Evolutionary conservation across 2,329 filamentous ascomycete genomes (phyloP), one percentile per base, ranked within the genome.

Genomic region (Exophiala phaeomuriformis): DNA sequence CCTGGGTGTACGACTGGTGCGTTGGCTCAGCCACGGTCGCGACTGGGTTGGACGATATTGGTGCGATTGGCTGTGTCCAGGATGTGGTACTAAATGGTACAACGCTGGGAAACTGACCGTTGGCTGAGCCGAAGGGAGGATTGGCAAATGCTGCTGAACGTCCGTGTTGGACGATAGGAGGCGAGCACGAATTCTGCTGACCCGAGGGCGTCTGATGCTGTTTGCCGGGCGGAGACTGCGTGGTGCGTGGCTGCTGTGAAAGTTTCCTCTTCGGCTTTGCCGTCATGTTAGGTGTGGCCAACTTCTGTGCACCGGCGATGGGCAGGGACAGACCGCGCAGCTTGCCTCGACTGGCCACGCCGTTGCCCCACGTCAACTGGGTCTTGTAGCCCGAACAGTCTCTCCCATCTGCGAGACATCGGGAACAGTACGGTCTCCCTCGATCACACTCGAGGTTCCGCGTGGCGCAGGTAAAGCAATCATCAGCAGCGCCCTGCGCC

Each of bases 331-430:
- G 77, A 37, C 91, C 91, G 58, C 91, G 83, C 59, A 97, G 82
- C 76, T 97, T 97, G 67, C 91, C 91, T 65, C 91, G 84, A 72
- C 90, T 96, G 52, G 91, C 91, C 55, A 97, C 91, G 48, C 91
- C 91, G 45, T 96, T 88, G 40, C 90, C 90, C 91, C 91, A 97
- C 44, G 91, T 97, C 71, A 97, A 78, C 64, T 91, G 90, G 10
- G 91, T 97, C 74, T 94, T 94, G 77, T 97, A 97, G 55, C 91
- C 91, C 30, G 88, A 90, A 74, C 91, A 97, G 67, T 95, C 90
- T 68, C 89, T 90, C 61, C 90, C 90, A 60, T 89, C 79, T 64
- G 95, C 88, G 59, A 97, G 80, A 70, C 91, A 98, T 72, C 90
- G 90, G 42, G 90, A 90, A 74, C 93, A 97, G 72, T 96, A 97